Evolutionary conservation across 169 alveolate species (phyloP).

Genomic region (Plasmodium coatneyi): DNA sequence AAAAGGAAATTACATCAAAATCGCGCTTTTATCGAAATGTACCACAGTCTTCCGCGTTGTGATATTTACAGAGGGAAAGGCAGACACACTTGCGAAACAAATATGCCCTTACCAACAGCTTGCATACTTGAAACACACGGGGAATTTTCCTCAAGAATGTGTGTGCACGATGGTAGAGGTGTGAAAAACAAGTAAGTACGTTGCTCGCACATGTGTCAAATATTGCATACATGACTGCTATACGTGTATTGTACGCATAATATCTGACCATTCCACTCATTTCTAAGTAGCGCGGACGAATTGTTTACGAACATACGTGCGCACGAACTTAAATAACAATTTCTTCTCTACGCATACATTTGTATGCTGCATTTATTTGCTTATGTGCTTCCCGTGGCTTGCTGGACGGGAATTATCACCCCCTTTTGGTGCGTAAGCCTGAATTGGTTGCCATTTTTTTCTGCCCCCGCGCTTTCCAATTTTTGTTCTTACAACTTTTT

Average conservation of each 20-base stretch:
- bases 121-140: background rate
- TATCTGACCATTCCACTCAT: background rate
- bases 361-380: background rate
- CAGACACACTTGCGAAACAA: background rate
- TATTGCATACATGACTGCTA: background rate
- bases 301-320: background rate
- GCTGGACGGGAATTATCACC: background rate
- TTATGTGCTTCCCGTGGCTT: background rate
- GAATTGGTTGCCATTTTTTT: background rate
- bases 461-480: background rate
- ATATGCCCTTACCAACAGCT: background rate
- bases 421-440: background rate
- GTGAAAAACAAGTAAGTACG: background rate
- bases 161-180: background rate
- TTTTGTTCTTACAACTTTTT: slow-evolving; percentile 8
- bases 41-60: background rate
- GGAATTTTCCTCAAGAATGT: background rate
- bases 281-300: background rate
- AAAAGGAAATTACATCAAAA: background rate
- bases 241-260: background rate
- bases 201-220: background rate
- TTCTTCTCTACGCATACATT: background rate
- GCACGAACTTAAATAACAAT: background rate
- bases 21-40: background rate
- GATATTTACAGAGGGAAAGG: background rate